These are phyloP conservation scores for Botrytis paeoniae DNA, from an alignment of 2,329 filamentous ascomycete genomes.

Conservation along the genomic window DNA sequence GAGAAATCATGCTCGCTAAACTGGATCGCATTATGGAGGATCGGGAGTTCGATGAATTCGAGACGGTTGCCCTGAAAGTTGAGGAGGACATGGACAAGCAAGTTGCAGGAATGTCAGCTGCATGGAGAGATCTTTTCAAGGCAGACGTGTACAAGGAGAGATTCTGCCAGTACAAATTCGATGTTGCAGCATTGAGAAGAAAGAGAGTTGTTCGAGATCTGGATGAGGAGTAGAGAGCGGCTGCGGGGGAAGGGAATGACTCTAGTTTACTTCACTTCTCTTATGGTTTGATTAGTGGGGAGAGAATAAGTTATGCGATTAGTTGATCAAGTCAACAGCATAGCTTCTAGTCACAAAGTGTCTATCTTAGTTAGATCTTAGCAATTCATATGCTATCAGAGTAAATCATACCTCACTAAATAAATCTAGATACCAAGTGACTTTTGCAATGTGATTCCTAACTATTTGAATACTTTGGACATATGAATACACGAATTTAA, in stretches of 20 bases:
- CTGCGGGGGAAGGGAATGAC: background rate
- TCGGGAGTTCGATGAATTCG: background rate
- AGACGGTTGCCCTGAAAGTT: background rate
- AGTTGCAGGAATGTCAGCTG: background rate
- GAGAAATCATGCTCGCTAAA: background rate
- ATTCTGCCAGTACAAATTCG: background rate
- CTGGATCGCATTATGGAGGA: background rate
- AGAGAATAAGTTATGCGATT: fast-evolving
- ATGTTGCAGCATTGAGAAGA: background rate
- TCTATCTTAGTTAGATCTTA: background rate
- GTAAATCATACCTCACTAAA: background rate
- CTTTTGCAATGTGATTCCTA: background rate
- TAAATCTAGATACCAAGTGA: background rate
- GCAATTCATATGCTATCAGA: background rate
- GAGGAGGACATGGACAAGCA: background rate
- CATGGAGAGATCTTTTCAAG: background rate
- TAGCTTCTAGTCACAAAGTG: background rate
- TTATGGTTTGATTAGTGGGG: background rate
- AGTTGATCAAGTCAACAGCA: background rate
- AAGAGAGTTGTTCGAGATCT: background rate
- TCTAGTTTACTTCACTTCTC: background rate
- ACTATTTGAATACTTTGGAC: too few relatives aligned
- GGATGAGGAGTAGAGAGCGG: background rate
- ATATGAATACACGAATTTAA: too few relatives aligned
- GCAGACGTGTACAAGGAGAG: background rate